Base-by-base conservation (phyloP, 202 grass and related monocot genomes). In the Panicum virgatum region DNA sequence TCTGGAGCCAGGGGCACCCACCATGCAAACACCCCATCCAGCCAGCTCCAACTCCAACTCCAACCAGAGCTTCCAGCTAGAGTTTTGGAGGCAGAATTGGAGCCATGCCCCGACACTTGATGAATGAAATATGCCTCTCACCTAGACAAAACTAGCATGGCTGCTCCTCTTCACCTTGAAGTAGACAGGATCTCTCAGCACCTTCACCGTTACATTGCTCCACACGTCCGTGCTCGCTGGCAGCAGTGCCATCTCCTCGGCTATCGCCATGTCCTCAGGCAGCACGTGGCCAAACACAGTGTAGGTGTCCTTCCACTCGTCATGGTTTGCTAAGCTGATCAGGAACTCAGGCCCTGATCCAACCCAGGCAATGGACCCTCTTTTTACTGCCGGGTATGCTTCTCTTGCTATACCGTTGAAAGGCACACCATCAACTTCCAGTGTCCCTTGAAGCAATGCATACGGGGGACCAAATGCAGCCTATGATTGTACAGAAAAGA, bases 321-420 rank as follows among this genome's bases (percentile, higher is more conserved):
- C 34, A 54, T 98, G 95, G 70, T 98, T 69, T 34, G 90, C 95
- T 39, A 98, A 76, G 84, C 95, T 98, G 84, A 98, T 85, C 43
- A 98, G 83, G 84, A 98, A 94, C 76, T 98, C 92, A 0, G 92
- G 95, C 75, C 92, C 92, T 46, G 75, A 69, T 36, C 82, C 86
- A 23, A 98, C 59, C 95, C 95, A 98, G 39, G 88, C 95, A 23
- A 98, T 73, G 1, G 95, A 94, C 43, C 90, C 95, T 80, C 92
- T 88, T 85, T 71, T 86, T 56, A 90, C 69, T 0, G 46, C 25
- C 0, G 86, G 77, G 63, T 86, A 92, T 73, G 71, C 84, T 78
- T 97, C 95, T 45, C 39, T 53, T 22, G 71, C 78, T 77, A 89
- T 86, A 53, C 82, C 75, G 58, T 87, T 88, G 27, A 93, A 94